Evolutionary conservation across 768 basidiomycete species (phyloP).

Genomic region (Kwoniella sp.): DNA sequence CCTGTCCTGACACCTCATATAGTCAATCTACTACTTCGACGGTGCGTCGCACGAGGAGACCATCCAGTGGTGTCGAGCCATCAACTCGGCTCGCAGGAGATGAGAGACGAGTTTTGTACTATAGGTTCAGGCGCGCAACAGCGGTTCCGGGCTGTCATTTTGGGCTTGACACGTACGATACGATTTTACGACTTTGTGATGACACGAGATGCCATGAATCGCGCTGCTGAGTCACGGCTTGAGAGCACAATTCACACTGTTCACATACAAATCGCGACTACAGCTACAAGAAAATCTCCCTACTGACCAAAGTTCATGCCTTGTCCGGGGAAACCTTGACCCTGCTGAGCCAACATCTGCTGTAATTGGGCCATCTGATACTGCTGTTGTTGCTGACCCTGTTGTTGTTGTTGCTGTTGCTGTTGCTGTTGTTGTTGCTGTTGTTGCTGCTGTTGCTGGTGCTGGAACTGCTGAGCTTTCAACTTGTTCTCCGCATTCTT

Average conservation of each 20-base stretch:
- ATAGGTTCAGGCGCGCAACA: too few species aligned
- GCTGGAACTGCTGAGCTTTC: background rate
- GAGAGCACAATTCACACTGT: too few species aligned
- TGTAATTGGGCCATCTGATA: conserved; percentile 7
- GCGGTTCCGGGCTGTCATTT: too few species aligned
- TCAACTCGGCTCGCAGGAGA: conserved; percentile 34
- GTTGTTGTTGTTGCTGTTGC: background rate
- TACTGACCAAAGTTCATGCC: background rate
- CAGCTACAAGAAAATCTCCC: too few species aligned
- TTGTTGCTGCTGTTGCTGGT: conserved; percentile 4
- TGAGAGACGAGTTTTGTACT: conserved; percentile 5
- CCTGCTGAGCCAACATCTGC: conserved; percentile 9
- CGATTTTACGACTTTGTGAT: too few species aligned
- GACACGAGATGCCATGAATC: too few species aligned
- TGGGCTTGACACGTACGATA: too few species aligned
- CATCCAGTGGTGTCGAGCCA: conserved; percentile 38
- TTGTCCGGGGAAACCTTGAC: background rate
- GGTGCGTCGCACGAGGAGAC: conserved; percentile 18
- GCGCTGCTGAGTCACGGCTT: too few species aligned
- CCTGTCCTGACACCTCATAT: background rate
- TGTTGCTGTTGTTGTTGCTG: background rate
- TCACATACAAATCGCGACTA: too few species aligned
- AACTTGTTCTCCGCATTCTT: conserved; percentile 5
- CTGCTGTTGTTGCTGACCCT: conserved; percentile 1
- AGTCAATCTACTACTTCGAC: conserved; percentile 46